Base-by-base conservation (phyloP, 257 asterid genomes). In the Fraxinus cuspidata region DNA sequence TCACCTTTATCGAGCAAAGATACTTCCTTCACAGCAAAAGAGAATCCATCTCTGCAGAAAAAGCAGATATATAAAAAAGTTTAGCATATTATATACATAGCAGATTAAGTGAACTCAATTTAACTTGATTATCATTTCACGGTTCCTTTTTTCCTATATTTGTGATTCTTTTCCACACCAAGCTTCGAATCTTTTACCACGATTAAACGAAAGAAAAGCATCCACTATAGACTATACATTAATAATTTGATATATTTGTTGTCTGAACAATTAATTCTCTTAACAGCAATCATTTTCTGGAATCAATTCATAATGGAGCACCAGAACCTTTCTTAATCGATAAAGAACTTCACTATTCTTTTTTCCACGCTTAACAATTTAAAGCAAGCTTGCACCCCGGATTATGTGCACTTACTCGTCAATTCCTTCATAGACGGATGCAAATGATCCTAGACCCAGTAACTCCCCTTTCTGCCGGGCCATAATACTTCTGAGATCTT, bases 381-480 rank as follows among this genome's bases (percentile, higher is more conserved):
- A 7, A 76, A 13, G n/a, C 31, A 77, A 27, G 16, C 75, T 70
- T 4, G 58, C 29, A 53, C 42, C 53, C 9, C 66, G 28, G 72
- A n/a, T 40, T 47, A 6, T 74, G 37, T 11, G 64, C 77, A 85
- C 97, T 86, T 90, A 95, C 99, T 82, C 88, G 10, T 97, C 84
- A 82, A 90, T 88, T 77, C 97, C 98, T 89, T 93, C 97, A 79
- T 91, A 92, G 31, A 95, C 99, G 19, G 98, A 86, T 73, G 97
- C 98, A 60, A 92, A 93, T 2, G 98, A 91, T 81, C 99, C 99
- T 79, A 92, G 87, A 23, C 99, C 99, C 85, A 95, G 85, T 37
- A 88, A 94, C 21, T 72, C 92, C 34, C 97, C 98, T 88, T 90
- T 93, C 83, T 88, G 89, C 99, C 99, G 91, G 44, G 75, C 83